phyloP scores from a whole-genome alignment of 2,329 filamentous ascomycete species.

The Pezicula carpinea region DNA sequence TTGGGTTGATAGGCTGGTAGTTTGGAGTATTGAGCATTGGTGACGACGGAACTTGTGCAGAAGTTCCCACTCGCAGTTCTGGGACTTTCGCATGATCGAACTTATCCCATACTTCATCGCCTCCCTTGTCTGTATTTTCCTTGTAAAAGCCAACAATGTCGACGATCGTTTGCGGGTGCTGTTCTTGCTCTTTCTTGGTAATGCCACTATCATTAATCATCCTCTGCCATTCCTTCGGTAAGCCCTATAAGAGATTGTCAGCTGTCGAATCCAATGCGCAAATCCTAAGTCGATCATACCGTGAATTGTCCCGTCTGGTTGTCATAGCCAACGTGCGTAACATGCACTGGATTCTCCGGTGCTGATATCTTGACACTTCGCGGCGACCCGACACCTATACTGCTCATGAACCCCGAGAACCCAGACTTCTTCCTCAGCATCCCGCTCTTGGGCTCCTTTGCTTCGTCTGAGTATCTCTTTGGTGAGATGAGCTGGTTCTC shows the following conservation, averaged over 20 bases:
- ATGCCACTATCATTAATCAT: constrained; percentile 95
- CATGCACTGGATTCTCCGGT: constrained; percentile 94
- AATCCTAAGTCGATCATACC: constrained; percentile 39
- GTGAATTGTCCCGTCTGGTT: constrained; percentile 95
- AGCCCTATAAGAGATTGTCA: constrained; percentile 51
- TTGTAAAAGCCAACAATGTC: constrained; percentile 97
- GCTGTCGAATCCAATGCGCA: neutral
- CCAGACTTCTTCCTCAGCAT: constrained; percentile 79
- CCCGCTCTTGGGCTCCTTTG: constrained; percentile 54
- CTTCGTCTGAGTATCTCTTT: constrained; percentile 79
- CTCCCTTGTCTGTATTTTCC: constrained; percentile 75
- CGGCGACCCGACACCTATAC: constrained; percentile 72
- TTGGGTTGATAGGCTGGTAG: constrained; percentile 54
- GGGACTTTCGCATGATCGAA: constrained; percentile 78
- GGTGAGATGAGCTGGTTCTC: constrained; percentile 47
- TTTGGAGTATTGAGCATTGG: constrained; percentile 46
- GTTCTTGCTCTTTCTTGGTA: constrained; percentile 89
- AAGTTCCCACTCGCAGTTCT: constrained; percentile 41
- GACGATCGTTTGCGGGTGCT: constrained; percentile 92
- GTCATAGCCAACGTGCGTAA: constrained; percentile 97
- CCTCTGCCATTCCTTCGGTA: constrained; percentile 97
- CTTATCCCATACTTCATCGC: constrained; percentile 87
- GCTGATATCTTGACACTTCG: constrained; percentile 94
- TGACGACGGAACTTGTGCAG: constrained; percentile 17
- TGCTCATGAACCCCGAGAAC: constrained; percentile 84